Evolutionary conservation across 2,329 filamentous ascomycete species (phyloP).

Genomic region (Alternaria sp.): DNA sequence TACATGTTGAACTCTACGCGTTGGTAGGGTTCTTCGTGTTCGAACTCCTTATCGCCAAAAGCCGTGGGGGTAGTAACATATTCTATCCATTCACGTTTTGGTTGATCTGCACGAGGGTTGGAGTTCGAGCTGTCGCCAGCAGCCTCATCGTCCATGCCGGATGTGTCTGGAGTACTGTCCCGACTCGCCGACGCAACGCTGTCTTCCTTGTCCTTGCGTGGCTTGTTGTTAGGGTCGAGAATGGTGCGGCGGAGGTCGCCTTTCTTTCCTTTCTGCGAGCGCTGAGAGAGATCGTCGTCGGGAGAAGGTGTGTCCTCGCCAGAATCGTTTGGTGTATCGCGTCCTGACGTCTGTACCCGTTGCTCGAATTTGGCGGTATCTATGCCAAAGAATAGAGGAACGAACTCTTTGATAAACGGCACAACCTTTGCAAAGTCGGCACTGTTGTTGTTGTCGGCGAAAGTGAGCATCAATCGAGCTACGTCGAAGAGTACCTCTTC

Average conservation of each 20-base stretch:
- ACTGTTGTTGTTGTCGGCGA: constrained; percentile 53
- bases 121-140: constrained; percentile 67
- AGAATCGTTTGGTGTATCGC: constrained; percentile 51
- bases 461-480: constrained; percentile 56
- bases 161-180: constrained; percentile 88
- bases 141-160: constrained; percentile 79
- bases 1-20: constrained; percentile 89
- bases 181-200: constrained; percentile 82
- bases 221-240: constrained; percentile 79
- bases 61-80: constrained; percentile 65
- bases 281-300: constrained; percentile 76
- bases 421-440: constrained; percentile 56
- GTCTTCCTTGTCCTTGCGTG: constrained; percentile 78
- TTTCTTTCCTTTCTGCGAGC: constrained; percentile 71
- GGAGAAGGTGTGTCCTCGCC: constrained; percentile 73
- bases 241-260: constrained; percentile 80
- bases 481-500: constrained; percentile 62
- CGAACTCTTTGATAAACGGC: constrained; percentile 60
- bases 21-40: constrained; percentile 80
- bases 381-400: constrained; percentile 61
- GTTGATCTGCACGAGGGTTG: constrained; percentile 67
- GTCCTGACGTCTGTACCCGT: constrained; percentile 63
- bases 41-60: constrained; percentile 70
- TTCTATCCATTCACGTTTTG: constrained; percentile 70
- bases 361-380: constrained; percentile 68